Evolutionary conservation across 345 rosid genomes (phyloP).

Genomic region (Conringia planisiliqua): DNA sequence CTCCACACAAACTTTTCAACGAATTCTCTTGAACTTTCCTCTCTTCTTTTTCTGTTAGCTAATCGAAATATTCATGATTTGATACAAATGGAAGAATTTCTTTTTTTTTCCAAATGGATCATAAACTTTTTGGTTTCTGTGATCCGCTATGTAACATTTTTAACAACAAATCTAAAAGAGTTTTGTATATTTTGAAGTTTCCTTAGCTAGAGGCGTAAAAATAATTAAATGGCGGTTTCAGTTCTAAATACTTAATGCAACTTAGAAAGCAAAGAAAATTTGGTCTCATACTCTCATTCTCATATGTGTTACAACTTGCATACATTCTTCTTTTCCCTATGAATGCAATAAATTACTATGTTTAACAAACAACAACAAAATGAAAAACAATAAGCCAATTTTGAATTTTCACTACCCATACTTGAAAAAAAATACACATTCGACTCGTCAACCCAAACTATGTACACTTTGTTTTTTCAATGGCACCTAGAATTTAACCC

Average conservation of each 20-base stretch:
- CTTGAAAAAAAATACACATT: constrained; percentile 18
- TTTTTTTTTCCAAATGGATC: neutral
- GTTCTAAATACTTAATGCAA: neutral
- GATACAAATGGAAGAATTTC: neutral
- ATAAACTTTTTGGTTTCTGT: neutral
- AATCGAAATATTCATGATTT: neutral
- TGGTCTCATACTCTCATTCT: neutral
- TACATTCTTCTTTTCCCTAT: neutral
- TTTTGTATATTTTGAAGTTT: neutral
- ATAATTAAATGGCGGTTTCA: too few species aligned
- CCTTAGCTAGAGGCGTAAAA: neutral
- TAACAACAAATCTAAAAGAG: neutral
- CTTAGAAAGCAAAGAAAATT: neutral
- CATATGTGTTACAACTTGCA: neutral
- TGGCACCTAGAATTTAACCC: constrained; percentile 74
- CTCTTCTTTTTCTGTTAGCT: too few species aligned
- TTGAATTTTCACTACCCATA: constrained; percentile 24
- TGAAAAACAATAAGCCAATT: constrained; percentile 2
- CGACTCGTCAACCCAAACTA: neutral
- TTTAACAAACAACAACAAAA: neutral
- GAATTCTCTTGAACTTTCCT: too few species aligned
- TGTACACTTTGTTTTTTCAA: constrained; percentile 37
- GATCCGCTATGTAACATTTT: neutral
- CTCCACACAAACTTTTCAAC: neutral
- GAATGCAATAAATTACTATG: constrained; percentile 13